A percentile compares a stretch with the other conserved stretches of the same genome.
phyloP scores from a whole-genome alignment of 176 grass and related monocot genomes.

The Oryza meridionalis region DNA sequence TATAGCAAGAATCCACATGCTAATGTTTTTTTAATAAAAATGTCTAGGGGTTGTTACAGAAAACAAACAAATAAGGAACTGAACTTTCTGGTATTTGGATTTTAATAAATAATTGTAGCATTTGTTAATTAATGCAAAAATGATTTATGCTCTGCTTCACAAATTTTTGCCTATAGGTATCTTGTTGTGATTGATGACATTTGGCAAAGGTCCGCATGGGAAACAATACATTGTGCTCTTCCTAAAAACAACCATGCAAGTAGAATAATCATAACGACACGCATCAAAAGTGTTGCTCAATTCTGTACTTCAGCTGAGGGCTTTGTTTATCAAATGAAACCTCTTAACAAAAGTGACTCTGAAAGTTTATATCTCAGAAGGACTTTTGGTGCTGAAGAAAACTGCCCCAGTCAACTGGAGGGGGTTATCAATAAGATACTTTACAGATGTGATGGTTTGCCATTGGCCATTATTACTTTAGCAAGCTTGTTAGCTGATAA shows the following conservation, averaged over 20 bases:
- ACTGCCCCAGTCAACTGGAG: neutral
- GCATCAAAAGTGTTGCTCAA: too few relatives aligned
- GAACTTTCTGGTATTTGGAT: too few relatives aligned
- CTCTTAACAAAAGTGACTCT: neutral
- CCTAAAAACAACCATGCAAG: neutral
- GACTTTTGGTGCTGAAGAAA: neutral
- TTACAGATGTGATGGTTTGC: slow-evolving; percentile 11
- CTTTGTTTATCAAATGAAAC: slow-evolving; percentile 16
- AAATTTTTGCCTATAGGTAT: neutral
- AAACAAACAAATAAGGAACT: too few relatives aligned
- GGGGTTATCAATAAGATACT: neutral
- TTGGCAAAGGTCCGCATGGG: neutral
- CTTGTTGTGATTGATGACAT: slow-evolving; percentile 6
- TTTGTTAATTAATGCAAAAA: too few relatives aligned
- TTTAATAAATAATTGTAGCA: too few relatives aligned
- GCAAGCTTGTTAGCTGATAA: slow-evolving; percentile 10
- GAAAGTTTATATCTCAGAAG: neutral
- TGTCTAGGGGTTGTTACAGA: too few relatives aligned
- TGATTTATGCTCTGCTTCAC: neutral
- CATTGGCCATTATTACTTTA: neutral
- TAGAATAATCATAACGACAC: neutral
- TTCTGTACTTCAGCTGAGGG: slow-evolving; percentile 3
- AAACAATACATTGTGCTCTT: neutral
- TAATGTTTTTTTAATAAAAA: too few relatives aligned
- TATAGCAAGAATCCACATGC: too few relatives aligned